Evolutionary conservation across 306 rosid species (phyloP), one percentile per base, ranked within the genome.

Genomic region (Myrica gale): DNA sequence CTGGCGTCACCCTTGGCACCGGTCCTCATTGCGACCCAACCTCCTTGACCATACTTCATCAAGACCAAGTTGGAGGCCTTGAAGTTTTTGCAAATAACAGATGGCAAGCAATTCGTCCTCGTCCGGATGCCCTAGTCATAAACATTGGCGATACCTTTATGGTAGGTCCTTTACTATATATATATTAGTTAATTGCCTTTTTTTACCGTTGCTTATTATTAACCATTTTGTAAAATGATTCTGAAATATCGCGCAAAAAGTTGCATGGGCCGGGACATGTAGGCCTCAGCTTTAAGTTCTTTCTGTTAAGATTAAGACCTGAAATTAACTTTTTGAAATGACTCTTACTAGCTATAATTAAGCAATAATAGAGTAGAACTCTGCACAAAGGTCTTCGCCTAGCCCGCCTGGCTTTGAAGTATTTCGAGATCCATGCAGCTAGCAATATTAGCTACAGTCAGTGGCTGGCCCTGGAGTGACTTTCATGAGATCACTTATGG

Each of bases 1-100:
- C 90, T 2, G 82, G 67, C 54, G 78, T 89, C 6, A 91, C 97
- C 0, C 70, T 91, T 5, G 97, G 97, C 5, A 91, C 97, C 46
- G 97, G 97, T 32, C 94, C 97, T 56, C 97, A 91, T 67, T 84
- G 89, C 46, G 97, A 91, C 78, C 97, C 97, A n/a, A 86, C 87
- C 12, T 91, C 97, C 20, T 41, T 91, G 44, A 89, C 97, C 39
- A 89, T 91, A 73, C 97, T 91, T 77, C 89, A 91, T 73, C 97
- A 91, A 73, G 97, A 91, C 76, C 88, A 89, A 84, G 91, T 91
- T 56, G 97, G 97, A 42, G 97, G 97, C 5, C 83, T 91, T 0
- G 41, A 91, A 74, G 94, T 88, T 54, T 89, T 86, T 62, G 77
- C 82, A 0, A 83, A 89, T 55, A 72, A 86, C 81, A 86, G 74